phyloP scores from a whole-genome alignment of 192 early-diverging fungal species.

The Dissophora globulifera region DNA sequence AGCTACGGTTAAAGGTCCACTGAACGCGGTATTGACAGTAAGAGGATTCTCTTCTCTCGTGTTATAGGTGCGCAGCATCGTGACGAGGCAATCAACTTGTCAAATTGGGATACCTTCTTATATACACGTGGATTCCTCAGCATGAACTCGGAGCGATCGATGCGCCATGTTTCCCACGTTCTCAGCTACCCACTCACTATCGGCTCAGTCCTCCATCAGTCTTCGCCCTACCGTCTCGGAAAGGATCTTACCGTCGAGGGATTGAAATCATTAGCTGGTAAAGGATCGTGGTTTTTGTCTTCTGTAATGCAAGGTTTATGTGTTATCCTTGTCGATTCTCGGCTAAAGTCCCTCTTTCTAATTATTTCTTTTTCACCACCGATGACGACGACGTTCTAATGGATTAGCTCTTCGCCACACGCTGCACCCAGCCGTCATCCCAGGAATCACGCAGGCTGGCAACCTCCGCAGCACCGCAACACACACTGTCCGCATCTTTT shows the following conservation, averaged over 20 bases:
- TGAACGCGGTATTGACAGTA: too few relatives aligned
- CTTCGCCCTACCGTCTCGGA: slow-evolving; percentile 73
- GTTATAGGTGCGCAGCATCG: slow-evolving; percentile 64
- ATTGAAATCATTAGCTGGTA: slow-evolving; percentile 76
- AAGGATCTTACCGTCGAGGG: slow-evolving; percentile 78
- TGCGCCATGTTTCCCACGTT: slow-evolving; percentile 83
- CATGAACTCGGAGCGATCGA: slow-evolving; percentile 73
- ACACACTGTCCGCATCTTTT: slow-evolving; percentile 72
- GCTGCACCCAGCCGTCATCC: slow-evolving; percentile 39
- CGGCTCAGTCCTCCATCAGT: slow-evolving; percentile 75
- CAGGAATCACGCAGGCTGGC: slow-evolving; percentile 44
- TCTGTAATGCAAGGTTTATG: too few relatives aligned
- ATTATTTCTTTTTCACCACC: not conserved
- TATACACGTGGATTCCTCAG: slow-evolving; percentile 83
- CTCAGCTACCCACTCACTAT: slow-evolving; percentile 85
- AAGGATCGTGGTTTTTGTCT: too few relatives aligned
- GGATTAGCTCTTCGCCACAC: slow-evolving; percentile 49
- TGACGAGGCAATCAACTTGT: slow-evolving; percentile 81
- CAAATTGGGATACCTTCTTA: slow-evolving; percentile 80
- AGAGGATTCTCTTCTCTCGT: not conserved
- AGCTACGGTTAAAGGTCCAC: too few relatives aligned
- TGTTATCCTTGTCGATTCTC: too few relatives aligned
- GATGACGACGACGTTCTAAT: too few relatives aligned
- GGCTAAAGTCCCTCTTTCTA: not conserved
- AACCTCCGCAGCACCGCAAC: slow-evolving; percentile 39